Evolutionary conservation across 345 rosid species (phyloP), one percentile per base, ranked within the genome.

Genomic region (Erucastrum elatum): DNA sequence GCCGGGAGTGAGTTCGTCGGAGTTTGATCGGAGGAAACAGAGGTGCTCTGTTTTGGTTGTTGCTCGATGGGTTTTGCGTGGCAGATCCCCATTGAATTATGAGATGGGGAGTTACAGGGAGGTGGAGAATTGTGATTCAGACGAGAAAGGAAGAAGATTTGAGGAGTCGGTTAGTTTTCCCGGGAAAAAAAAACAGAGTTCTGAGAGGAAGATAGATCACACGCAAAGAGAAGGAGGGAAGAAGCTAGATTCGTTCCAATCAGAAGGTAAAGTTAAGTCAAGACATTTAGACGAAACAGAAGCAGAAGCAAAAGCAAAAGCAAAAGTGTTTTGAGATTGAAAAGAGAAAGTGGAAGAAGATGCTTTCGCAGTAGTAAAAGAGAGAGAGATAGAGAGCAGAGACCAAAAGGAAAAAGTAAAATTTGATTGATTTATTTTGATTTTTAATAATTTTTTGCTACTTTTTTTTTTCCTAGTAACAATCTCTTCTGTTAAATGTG

Each of bases 51-150:
- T 39, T 78, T 89, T 78, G 72, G 73, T 82, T 68, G 78, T 0
- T 74, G 64, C 4, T 77, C 82, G n/a, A 49, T 61, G 2, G 97
- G 97, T 78, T 90, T 92, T 72, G 90, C 98, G 79, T 94, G 98
- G 71, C 97, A 92, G 25, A 94, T 90, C 77, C 98, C 98, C 98
- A 94, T 94, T 94, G 78, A 83, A 64, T 53, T 37, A 5, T 46
- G 6, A 33, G n/a, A 63, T 53, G 66, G 41, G 61, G 44, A 27
- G 31, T 51, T 62, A 15, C 10, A 37, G 29, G 53, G 53, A 51
- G 74, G 68, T 8, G 55, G 25, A 61, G 17, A 13, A 4, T 58
- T 49, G 25, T 39, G 55, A 46, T 13, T 67, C 3, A 34, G 8
- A 58, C 31, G 29, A 25, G 53, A 58, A 59, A 26, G 27, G 0